Conservation (phyloP, 2,329 filamentous ascomycete species). For the Tolypocladium paradoxum region DNA sequence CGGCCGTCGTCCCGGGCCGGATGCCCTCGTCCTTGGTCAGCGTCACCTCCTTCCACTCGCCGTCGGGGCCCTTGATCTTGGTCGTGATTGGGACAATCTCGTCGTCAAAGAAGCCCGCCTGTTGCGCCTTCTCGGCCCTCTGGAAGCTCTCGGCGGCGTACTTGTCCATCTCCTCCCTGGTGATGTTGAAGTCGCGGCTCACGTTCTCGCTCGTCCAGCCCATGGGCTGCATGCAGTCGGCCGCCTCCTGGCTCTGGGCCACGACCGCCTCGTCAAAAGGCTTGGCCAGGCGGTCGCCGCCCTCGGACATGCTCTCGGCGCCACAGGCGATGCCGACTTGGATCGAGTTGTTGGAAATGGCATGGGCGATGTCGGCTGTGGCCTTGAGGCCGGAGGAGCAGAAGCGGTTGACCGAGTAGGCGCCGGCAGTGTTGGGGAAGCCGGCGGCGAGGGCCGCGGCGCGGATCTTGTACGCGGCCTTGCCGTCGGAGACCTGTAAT, state of each 20-base stretch:
- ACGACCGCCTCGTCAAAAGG: constrained; percentile 72
- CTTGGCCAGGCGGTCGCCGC: constrained; percentile 57
- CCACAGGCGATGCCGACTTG: constrained; percentile 81
- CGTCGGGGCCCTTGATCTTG: constrained; percentile 73
- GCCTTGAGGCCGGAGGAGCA: constrained; percentile 95
- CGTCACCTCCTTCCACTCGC: constrained; percentile 65
- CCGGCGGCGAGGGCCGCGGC: constrained; percentile 83
- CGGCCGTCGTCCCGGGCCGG: constrained; percentile 78
- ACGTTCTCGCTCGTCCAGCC: constrained; percentile 98
- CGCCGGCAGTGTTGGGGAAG: constrained; percentile 80
- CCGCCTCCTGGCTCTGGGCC: constrained; percentile 59
- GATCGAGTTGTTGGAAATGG: constrained; percentile 71
- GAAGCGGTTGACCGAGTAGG: constrained; percentile 84
- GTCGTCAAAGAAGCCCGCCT: constrained; percentile 81
- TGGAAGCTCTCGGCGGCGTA: constrained; percentile 83
- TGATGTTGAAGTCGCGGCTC: constrained; percentile 77
- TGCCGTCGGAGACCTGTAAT: constrained; percentile 63
- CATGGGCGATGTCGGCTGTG: constrained; percentile 85
- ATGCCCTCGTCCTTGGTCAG: constrained; percentile 84
- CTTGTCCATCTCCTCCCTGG: constrained; percentile 68
- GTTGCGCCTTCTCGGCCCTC: constrained; percentile 81
- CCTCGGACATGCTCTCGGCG: constrained; percentile 75
- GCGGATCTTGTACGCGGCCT: constrained; percentile 84
- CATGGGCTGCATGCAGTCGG: constrained; percentile 90
- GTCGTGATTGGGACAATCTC: constrained; percentile 87